Conservation (phyloP, 2,329 filamentous ascomycete genomes). For the Botryotinia convoluta region DNA sequence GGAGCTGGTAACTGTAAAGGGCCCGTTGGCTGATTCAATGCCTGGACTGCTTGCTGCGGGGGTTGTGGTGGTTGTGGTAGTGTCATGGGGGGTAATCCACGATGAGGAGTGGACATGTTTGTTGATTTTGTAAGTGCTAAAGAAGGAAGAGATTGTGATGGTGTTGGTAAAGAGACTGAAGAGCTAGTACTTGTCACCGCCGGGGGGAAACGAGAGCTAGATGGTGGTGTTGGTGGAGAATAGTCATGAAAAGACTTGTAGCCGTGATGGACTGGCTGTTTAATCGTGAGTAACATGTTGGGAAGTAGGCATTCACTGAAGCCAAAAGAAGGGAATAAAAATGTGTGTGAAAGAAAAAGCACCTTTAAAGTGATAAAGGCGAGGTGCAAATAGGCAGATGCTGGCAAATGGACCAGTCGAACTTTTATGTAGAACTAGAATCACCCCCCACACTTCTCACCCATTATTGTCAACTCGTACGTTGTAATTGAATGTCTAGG, state of each 20-base stretch:
- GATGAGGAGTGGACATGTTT: slow-evolving; percentile 67
- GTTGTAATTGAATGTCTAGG: slow-evolving; percentile 27
- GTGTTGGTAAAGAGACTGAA: slow-evolving; percentile 35
- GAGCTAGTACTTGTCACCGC: slow-evolving; percentile 39
- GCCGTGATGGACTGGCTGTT: slow-evolving; percentile 47
- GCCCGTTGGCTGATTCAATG: slow-evolving; percentile 44
- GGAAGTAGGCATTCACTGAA: slow-evolving; percentile 33
- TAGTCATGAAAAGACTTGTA: slow-evolving; percentile 50
- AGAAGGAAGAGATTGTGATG: slow-evolving; percentile 36
- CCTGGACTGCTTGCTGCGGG: slow-evolving; percentile 25
- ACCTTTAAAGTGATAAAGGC: slow-evolving; percentile 32
- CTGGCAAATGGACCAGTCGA: slow-evolving; percentile 30
- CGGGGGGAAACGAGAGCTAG: slow-evolving; percentile 44
- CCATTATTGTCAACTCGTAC: slow-evolving; percentile 33
- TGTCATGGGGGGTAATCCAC: slow-evolving; percentile 67
- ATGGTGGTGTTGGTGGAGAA: slow-evolving; percentile 42
- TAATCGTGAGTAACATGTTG: slow-evolving; percentile 52
- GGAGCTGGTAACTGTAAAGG: slow-evolving; percentile 55
- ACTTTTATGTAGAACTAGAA: slow-evolving; percentile 34
- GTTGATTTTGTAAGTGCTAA: slow-evolving; percentile 42
- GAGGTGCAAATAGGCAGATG: slow-evolving; percentile 27
- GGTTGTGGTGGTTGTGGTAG: slow-evolving; percentile 45
- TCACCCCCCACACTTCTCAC: slow-evolving; percentile 33
- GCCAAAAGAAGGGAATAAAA: slow-evolving; percentile 35
- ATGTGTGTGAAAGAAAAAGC: slow-evolving; percentile 28